A percentile compares a stretch with the other conserved stretches of the same genome.
phyloP scores from a whole-genome alignment of 768 basidiomycete genomes.

The Daedaleopsis nitida region DNA sequence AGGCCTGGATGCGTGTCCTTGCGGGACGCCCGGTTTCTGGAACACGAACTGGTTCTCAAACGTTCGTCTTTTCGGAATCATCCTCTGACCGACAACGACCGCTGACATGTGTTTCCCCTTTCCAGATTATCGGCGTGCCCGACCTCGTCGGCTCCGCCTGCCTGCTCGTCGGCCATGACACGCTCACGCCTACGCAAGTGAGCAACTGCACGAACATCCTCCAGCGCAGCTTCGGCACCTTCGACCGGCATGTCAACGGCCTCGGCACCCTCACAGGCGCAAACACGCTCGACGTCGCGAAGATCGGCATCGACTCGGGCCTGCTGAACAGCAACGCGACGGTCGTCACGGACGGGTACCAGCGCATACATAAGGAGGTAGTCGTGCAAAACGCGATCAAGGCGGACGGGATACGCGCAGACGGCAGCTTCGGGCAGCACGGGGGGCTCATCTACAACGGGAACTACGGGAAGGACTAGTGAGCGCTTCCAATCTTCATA shows the following conservation, averaged over 20 bases:
- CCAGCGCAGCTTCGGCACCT: conserved; percentile 50
- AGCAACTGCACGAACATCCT: conserved; percentile 54
- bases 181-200: conserved; percentile 44
- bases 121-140: conserved; percentile 62
- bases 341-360: conserved; percentile 31
- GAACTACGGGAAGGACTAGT: conserved; percentile 64
- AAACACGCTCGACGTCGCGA: conserved; percentile 66
- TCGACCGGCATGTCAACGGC: conserved; percentile 45
- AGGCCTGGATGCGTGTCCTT: conserved; percentile 56
- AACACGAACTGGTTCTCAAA: conserved; percentile 71
- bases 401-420: conserved; percentile 61
- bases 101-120: neutral
- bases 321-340: conserved; percentile 32
- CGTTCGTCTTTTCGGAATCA: conserved; percentile 31
- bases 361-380: conserved; percentile 53
- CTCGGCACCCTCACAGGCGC: conserved; percentile 62
- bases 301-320: conserved; percentile 58
- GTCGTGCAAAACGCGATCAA: conserved; percentile 47
- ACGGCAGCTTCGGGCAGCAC: conserved; percentile 54
- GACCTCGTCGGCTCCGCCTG: conserved; percentile 56
- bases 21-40: conserved; percentile 53
- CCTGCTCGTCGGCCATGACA: conserved; percentile 48
- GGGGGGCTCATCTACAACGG: conserved; percentile 53
- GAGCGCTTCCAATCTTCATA: conserved; percentile 15
- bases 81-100: neutral